Conservation (phyloP, 208 protist species). For the Crithidia acanthocephali region DNA sequence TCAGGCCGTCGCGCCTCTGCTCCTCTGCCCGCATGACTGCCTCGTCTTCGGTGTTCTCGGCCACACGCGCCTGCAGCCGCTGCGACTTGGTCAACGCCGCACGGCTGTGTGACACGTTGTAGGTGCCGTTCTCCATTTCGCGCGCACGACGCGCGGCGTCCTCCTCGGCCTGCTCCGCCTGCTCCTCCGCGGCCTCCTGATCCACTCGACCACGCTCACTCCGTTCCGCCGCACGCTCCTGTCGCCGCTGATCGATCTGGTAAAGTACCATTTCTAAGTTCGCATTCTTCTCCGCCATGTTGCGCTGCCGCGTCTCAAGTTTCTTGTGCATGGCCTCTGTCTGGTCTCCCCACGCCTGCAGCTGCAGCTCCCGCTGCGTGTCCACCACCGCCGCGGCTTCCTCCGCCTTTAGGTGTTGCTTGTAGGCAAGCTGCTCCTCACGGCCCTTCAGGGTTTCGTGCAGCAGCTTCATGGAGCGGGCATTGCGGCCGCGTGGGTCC, state of each 20-base stretch:
- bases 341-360: slow-evolving; percentile 48
- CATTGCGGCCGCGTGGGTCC: slow-evolving; percentile 75
- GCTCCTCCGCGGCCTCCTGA: slow-evolving; percentile 67
- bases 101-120: slow-evolving; percentile 52
- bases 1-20: slow-evolving; percentile 40
- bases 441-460: slow-evolving; percentile 66
- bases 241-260: slow-evolving; percentile 63
- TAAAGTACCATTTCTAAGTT: slow-evolving; percentile 73
- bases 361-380: slow-evolving; percentile 41
- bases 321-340: slow-evolving; percentile 59
- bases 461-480: slow-evolving; percentile 61
- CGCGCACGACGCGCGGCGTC: slow-evolving; percentile 28
- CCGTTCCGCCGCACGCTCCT: slow-evolving; percentile 44
- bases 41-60: slow-evolving; percentile 37
- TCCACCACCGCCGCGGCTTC: slow-evolving; percentile 36
- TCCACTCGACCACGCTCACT: slow-evolving; percentile 34
- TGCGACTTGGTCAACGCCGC: slow-evolving; percentile 49
- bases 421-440: slow-evolving; percentile 78
- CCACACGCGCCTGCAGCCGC: slow-evolving; percentile 48
- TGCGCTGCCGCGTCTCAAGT: slow-evolving; percentile 46
- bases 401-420: slow-evolving; percentile 34
- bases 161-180: slow-evolving; percentile 55
- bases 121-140: slow-evolving; percentile 42
- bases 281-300: slow-evolving; percentile 74
- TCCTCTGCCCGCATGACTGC: slow-evolving; percentile 43